Conservation (phyloP, 225 moss, liverwort and hornwort genomes). For the Bryoerythrophyllum caledonicum region DNA sequence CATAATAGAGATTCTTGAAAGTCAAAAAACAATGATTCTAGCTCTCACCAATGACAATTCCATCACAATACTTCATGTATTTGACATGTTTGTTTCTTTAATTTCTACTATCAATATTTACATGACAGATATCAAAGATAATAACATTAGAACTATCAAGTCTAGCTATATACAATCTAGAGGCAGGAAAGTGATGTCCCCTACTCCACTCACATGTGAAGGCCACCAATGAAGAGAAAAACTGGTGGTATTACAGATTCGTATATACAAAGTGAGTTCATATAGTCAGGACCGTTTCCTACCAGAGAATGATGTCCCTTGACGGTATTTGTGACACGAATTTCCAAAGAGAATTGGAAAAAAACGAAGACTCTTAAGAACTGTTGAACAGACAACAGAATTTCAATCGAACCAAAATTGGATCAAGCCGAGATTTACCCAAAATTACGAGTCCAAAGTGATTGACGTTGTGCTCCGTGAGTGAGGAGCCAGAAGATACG, state of each 20-base stretch:
- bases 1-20: no score
- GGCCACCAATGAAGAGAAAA: not conserved
- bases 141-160: no score
- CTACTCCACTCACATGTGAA: not conserved
- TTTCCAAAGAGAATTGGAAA: slow-evolving; percentile 38
- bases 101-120: no score
- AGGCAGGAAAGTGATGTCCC: not conserved
- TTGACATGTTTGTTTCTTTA: no score
- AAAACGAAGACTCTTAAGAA: slow-evolving; percentile 5
- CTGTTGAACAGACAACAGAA: not conserved
- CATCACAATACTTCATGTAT: no score
- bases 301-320: not conserved
- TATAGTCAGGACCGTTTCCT: not conserved
- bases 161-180: not conserved
- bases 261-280: slow-evolving; percentile 21
- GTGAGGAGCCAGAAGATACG: not conserved
- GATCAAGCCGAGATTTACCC: slow-evolving; percentile 21
- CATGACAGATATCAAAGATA: no score
- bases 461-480: not conserved
- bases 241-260: not conserved
- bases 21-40: no score
- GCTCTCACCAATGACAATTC: no score
- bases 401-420: slow-evolving; percentile 33
- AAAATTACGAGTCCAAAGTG: slow-evolving; percentile 1
- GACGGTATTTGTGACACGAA: not conserved